These are phyloP conservation scores for Thecaphora frezii DNA, from an alignment of 1,284 basidiomycete genomes.

Conservation along the genomic window DNA sequence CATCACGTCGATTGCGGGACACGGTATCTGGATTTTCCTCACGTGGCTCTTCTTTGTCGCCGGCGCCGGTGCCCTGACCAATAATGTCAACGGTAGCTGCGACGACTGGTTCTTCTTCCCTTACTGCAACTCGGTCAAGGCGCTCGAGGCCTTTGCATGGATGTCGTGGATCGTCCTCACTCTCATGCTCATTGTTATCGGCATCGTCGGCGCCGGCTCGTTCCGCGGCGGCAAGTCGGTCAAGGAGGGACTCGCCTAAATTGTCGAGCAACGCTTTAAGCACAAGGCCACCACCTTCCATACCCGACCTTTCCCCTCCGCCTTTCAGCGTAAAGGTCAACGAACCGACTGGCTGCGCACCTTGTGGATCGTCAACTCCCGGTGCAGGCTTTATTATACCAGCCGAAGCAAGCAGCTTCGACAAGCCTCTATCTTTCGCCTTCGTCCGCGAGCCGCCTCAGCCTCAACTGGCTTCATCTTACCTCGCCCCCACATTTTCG, in stretches of 20 bases:
- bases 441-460: too few relatives aligned
- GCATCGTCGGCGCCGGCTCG: constrained; percentile 46
- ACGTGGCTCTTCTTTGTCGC: constrained; percentile 56
- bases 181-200: constrained; percentile 48
- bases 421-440: too few relatives aligned
- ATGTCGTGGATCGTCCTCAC: constrained; percentile 52
- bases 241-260: constrained; percentile 52
- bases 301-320: too few relatives aligned
- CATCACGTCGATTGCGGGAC: constrained; percentile 55
- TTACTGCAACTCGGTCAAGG: constrained; percentile 53
- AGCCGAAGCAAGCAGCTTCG: too few relatives aligned
- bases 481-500: too few relatives aligned
- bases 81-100: constrained; percentile 35
- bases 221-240: constrained; percentile 56
- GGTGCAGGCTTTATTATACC: too few relatives aligned
- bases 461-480: too few relatives aligned
- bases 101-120: constrained; percentile 19
- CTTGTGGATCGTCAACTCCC: too few relatives aligned
- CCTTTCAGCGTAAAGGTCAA: too few relatives aligned
- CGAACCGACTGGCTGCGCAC: too few relatives aligned
- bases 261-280: too few relatives aligned
- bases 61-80: constrained; percentile 50
- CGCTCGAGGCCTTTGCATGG: constrained; percentile 55
- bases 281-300: too few relatives aligned
- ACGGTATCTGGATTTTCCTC: constrained; percentile 48